Percentiles rank a stretch among this genome's conserved stretches.
Evolutionary conservation across 1,284 basidiomycete species (phyloP).

Genomic region (Ganoderma resinaceum): DNA sequence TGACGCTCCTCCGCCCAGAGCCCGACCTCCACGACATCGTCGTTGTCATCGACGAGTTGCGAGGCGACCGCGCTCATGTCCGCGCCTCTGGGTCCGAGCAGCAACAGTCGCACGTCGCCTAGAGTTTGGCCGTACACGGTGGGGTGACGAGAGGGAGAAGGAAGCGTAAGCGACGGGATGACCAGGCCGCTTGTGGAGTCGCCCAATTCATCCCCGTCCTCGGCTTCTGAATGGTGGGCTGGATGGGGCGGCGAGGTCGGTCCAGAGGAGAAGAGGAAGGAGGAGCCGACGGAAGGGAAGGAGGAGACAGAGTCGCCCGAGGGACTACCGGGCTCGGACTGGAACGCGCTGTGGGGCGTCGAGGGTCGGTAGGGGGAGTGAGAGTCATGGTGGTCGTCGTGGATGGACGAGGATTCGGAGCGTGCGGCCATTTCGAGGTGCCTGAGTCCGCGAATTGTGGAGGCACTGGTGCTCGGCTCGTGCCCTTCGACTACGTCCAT

Average conservation of each 20-base stretch:
- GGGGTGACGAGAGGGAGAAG: constrained; percentile 61
- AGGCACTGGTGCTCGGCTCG: constrained; percentile 45
- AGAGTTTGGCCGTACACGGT: constrained; percentile 70
- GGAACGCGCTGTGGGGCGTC: constrained; percentile 59
- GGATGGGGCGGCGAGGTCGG: constrained; percentile 59
- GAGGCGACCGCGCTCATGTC: constrained; percentile 40
- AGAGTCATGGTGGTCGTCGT: constrained; percentile 27
- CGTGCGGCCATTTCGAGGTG: constrained; percentile 33
- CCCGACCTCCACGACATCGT: constrained; percentile 67
- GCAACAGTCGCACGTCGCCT: constrained; percentile 62
- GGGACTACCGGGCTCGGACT: constrained; percentile 63
- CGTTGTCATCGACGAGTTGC: constrained; percentile 64
- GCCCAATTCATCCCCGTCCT: constrained; percentile 42
- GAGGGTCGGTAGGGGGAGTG: constrained; percentile 49
- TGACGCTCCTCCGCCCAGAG: constrained; percentile 57
- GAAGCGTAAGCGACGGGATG: constrained; percentile 73
- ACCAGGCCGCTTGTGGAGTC: constrained; percentile 62
- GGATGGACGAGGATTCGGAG: constrained; percentile 25
- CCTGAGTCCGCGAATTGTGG: constrained; percentile 49
- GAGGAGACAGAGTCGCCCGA: constrained; percentile 68
- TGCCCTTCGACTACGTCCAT: constrained; percentile 16
- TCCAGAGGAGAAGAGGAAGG: constrained; percentile 77
- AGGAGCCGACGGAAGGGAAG: constrained; percentile 74
- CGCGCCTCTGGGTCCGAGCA: constrained; percentile 54
- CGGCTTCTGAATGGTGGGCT: constrained; percentile 41